These are phyloP conservation scores for Trichoderma breve DNA, from an alignment of 2,329 filamentous ascomycete genomes.

Conservation along the genomic window DNA sequence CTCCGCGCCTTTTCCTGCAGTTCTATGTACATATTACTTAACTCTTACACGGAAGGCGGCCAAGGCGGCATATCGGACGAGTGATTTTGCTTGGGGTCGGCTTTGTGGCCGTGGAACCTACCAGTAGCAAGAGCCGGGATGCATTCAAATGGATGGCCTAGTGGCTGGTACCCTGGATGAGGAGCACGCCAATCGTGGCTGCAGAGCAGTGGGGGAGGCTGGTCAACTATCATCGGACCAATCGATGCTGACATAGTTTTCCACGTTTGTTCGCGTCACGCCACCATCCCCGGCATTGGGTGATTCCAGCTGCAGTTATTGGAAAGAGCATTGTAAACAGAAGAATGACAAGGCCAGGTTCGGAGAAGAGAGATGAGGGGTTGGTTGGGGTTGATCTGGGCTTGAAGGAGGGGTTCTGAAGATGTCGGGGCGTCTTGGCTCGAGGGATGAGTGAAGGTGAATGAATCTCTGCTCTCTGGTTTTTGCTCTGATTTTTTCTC, in stretches of 20 bases:
- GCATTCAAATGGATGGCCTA: neutral
- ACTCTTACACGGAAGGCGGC: neutral
- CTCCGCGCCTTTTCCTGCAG: neutral
- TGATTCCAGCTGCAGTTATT: conserved; percentile 2
- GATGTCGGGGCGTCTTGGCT: neutral
- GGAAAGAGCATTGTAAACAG: neutral
- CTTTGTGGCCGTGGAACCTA: neutral
- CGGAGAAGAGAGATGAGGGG: neutral
- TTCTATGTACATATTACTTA: neutral
- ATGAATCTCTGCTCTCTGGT: neutral
- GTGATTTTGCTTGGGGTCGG: neutral
- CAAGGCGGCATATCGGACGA: neutral
- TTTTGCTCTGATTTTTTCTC: neutral
- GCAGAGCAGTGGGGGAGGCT: neutral
- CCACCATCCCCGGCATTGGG: conserved; percentile 16
- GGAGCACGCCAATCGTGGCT: conserved; percentile 5
- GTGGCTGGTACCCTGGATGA: neutral
- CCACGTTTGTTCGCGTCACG: conserved; percentile 8
- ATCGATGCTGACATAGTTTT: neutral
- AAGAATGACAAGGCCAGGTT: neutral
- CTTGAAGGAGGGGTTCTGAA: neutral
- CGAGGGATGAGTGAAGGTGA: neutral
- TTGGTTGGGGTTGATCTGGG: neutral
- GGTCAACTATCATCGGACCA: neutral
- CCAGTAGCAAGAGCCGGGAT: neutral